phyloP scores from a whole-genome alignment of 352 stramenopile genomes.

The Globisporangium yorkense region DNA sequence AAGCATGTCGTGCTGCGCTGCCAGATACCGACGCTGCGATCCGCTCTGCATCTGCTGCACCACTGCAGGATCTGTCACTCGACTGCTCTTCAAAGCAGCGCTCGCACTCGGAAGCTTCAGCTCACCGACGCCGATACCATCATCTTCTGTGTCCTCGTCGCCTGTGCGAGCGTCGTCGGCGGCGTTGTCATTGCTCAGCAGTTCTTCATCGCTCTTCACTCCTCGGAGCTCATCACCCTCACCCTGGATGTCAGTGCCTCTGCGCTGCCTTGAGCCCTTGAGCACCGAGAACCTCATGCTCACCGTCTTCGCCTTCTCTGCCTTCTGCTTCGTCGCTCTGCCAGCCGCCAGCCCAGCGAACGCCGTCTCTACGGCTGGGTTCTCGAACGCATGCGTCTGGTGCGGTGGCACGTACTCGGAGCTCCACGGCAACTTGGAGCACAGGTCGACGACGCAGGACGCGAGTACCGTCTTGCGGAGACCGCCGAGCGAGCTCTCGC shows the following conservation, averaged over 20 bases:
- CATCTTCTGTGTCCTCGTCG: slow-evolving; percentile 17
- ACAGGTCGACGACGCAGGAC: slow-evolving; percentile 50
- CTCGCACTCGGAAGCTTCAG: slow-evolving; percentile 21
- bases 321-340: not conserved
- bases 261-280: slow-evolving; percentile 7
- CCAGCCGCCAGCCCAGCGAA: not conserved
- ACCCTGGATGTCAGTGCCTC: slow-evolving; percentile 4
- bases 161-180: slow-evolving; percentile 1
- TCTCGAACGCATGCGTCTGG: slow-evolving; percentile 37
- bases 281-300: slow-evolving; percentile 1
- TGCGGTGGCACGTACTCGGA: slow-evolving; percentile 32
- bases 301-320: not conserved
- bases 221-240: slow-evolving; percentile 5
- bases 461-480: slow-evolving; percentile 49
- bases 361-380: slow-evolving; percentile 15
- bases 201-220: not conserved
- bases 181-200: slow-evolving; percentile 9
- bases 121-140: slow-evolving; percentile 59
- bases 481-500: slow-evolving; percentile 44
- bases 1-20: slow-evolving; percentile 39
- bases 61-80: slow-evolving; percentile 37
- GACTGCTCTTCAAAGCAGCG: not conserved
- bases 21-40: slow-evolving; percentile 47
- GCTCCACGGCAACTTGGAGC: slow-evolving; percentile 67
- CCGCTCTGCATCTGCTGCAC: slow-evolving; percentile 36